Base-by-base conservation (phyloP, 352 stramenopile species). In the Peronospora farinosa region DNA sequence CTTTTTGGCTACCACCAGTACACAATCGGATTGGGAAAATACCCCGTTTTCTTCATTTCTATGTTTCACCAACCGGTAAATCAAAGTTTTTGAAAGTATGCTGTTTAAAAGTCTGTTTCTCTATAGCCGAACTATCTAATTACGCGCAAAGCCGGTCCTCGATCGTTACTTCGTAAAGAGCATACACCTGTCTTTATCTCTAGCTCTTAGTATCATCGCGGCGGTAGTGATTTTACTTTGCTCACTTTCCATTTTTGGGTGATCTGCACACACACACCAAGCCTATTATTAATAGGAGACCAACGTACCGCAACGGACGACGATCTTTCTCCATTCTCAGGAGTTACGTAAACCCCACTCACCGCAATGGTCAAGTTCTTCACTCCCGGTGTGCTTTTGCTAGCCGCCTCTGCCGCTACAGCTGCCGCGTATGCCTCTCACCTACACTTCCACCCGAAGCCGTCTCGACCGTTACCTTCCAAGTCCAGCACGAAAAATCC, bases 291-390 rank as follows among this genome's bases (percentile, higher is more conserved):
- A 57, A 45, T 40, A 51, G 47, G 21, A 60, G 31, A 47, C 9
- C 9, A 12, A 10, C 42, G 38, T 48, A 51, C 42, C 31, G 42
- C 43, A 63, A 63, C 55, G 55, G 48, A 45, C 45, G 36, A 46
- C 40, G 38, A 40, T 46, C 25, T 40, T 46, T 45, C 52, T 43
- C 51, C 25, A 39, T 55, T 55, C 37, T 9, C 47, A 42, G 7
- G 21, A 31, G 15, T 42, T 58, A 38, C 51, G 42, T 54, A 56
- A 16, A 42, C 7, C n/a, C 7, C 32, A 36, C 35, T 27, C 44
- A 48, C 31, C 31, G 37, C 19, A 38, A 74, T 74, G 61, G 61
- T 68, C 53, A 74, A 74, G 50, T 55, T 70, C 30, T 57, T 60
- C 32, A 69, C 32, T 46, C 60, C 56, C 4, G 53, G 66, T 15